Percentiles rank a stretch among this genome's conserved stretches.
These are phyloP conservation scores for Leishmania major DNA, from an alignment of 208 protist genomes.

Conservation along the genomic window DNA sequence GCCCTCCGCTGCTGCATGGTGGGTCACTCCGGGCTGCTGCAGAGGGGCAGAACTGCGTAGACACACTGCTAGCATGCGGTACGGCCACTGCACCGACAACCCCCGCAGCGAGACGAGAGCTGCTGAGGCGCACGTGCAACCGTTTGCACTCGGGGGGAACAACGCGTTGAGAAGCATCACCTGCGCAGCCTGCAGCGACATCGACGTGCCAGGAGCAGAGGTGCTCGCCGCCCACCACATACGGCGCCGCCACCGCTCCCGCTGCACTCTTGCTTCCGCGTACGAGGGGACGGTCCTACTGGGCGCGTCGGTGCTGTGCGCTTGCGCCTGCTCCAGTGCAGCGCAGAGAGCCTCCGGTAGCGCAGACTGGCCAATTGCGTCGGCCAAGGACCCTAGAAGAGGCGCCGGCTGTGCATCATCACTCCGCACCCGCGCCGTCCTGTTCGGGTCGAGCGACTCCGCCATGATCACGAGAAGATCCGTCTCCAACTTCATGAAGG, in stretches of 20 bases:
- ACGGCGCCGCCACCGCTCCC: conserved; percentile 1
- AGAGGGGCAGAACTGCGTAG: not conserved
- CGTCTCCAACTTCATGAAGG: not conserved
- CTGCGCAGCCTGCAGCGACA: not conserved
- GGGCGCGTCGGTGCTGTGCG: not conserved
- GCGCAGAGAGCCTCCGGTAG: conserved; percentile 5
- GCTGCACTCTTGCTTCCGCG: not conserved
- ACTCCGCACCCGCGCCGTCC: not conserved
- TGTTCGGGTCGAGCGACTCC: not conserved
- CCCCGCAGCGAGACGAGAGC: not conserved
- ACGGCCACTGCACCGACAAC: not conserved
- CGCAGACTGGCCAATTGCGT: not conserved
- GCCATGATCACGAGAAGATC: not conserved
- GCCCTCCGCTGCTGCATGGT: not conserved
- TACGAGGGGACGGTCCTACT: not conserved
- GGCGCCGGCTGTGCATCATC: not conserved
- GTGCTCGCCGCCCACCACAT: conserved; percentile 3
- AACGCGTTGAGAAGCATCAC: not conserved
- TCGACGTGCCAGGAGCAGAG: not conserved
- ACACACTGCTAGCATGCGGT: not conserved
- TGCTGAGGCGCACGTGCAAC: not conserved
- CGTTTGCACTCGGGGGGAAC: not conserved
- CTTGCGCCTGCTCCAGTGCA: not conserved
- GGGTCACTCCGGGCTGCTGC: not conserved
- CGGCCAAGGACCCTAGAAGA: not conserved